Conservation (phyloP, 345 rosid species). For the Mangifera indica region DNA sequence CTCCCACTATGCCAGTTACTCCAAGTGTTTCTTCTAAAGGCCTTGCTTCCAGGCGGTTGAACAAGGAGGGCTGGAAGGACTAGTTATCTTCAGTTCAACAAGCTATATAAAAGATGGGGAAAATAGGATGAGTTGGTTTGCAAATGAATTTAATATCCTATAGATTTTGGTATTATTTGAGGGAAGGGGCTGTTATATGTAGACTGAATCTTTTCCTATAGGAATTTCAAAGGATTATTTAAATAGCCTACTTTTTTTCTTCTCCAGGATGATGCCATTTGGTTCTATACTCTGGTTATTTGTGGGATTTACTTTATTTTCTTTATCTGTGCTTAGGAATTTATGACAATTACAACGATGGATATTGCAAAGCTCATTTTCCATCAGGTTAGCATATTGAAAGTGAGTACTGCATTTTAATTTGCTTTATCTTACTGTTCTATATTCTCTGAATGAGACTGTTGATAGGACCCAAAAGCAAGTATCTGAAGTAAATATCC, state of each 20-base stretch:
- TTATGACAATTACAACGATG: too few relatives aligned
- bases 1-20: conserved; percentile 62
- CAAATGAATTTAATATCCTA: not conserved
- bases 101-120: not conserved
- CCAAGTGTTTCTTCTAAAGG: conserved; percentile 71
- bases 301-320: too few relatives aligned
- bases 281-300: not conserved
- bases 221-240: not conserved
- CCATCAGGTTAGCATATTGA: too few relatives aligned
- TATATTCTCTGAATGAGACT: too few relatives aligned
- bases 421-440: too few relatives aligned
- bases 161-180: not conserved
- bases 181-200: not conserved
- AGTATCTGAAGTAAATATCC: too few relatives aligned
- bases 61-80: conserved; percentile 88
- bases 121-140: not conserved
- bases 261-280: not conserved
- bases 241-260: not conserved
- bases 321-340: too few relatives aligned
- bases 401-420: too few relatives aligned
- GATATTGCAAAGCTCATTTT: too few relatives aligned
- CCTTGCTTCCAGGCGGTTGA: conserved; percentile 67
- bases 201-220: not conserved
- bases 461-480: too few relatives aligned
- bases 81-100: conserved; percentile 18